These are phyloP conservation scores for Erodium texanum DNA, from an alignment of 441 rosid genomes.

Conservation along the genomic window DNA sequence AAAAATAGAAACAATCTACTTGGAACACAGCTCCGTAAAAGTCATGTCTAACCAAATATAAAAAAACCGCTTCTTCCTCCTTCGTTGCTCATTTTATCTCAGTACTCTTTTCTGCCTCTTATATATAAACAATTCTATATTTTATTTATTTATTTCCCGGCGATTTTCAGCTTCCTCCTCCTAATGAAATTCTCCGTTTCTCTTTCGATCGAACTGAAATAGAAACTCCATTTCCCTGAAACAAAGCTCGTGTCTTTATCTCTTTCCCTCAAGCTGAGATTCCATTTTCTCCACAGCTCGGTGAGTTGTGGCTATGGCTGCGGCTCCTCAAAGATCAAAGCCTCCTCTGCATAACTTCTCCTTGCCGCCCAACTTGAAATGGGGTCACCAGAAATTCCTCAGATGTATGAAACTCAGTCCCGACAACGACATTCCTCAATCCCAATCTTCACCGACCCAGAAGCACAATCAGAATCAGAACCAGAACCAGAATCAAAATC, in stretches of 20 bases:
- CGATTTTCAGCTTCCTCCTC: not conserved
- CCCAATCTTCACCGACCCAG: slow-evolving; percentile 7
- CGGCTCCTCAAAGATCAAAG: slow-evolving; percentile 29
- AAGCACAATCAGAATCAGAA: not conserved
- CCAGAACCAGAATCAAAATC: not conserved
- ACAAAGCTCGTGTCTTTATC: not conserved
- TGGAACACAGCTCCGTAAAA: not conserved
- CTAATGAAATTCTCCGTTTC: not conserved
- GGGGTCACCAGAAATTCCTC: slow-evolving; percentile 47
- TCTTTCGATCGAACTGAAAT: not conserved
- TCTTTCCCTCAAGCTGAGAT: no score
- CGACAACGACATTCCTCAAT: slow-evolving; percentile 5
- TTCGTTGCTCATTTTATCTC: not conserved
- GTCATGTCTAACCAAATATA: no score
- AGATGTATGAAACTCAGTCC: slow-evolving; percentile 39
- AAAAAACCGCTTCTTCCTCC: not conserved
- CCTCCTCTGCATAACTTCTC: slow-evolving; percentile 47
- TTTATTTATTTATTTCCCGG: not conserved
- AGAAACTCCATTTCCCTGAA: not conserved
- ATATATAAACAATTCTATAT: not conserved
- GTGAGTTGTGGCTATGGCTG: slow-evolving; percentile 4
- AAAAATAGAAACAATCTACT: not conserved
- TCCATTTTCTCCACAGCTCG: not conserved
- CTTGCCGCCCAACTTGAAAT: slow-evolving; percentile 39
- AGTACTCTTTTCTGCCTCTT: not conserved